Conservation (phyloP, 2,329 filamentous ascomycete species). For the Pseudopithomyces chartarum region DNA sequence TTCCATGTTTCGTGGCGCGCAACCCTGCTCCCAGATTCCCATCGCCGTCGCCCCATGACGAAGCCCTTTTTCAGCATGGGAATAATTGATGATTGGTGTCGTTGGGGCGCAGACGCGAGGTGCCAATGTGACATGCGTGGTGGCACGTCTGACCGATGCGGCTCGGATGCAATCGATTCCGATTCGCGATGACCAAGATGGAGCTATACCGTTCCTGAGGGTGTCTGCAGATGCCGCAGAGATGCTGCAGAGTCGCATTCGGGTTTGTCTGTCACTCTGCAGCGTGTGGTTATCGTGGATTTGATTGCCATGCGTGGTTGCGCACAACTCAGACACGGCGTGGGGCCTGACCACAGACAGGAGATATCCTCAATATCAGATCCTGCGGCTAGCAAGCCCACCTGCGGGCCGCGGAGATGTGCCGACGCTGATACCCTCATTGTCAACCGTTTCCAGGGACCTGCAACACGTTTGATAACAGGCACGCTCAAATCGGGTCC, state of each 20-base stretch:
- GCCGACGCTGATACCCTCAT: background rate
- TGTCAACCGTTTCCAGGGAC: background rate
- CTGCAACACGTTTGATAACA: background rate
- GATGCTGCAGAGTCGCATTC: constrained; percentile 1
- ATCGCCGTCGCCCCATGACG: background rate
- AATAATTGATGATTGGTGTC: background rate
- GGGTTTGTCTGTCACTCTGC: background rate
- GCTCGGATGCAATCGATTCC: background rate
- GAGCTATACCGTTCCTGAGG: background rate
- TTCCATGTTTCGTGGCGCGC: background rate
- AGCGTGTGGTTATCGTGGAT: too few relatives aligned
- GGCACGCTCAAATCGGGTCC: background rate
- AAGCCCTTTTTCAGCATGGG: background rate
- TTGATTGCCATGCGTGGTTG: background rate
- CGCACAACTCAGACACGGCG: too few relatives aligned
- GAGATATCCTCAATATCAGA: constrained; percentile 11
- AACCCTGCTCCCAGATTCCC: background rate
- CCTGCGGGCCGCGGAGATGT: background rate
- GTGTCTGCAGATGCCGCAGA: constrained; percentile 1
- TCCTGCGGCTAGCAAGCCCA: constrained; percentile 8
- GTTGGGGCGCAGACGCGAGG: background rate
- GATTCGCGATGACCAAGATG: constrained; percentile 2
- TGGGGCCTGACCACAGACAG: background rate
- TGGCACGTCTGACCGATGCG: background rate
- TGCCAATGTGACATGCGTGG: constrained; percentile 1